phyloP scores from a whole-genome alignment of 768 basidiomycete species.

The Terana coerulea region DNA sequence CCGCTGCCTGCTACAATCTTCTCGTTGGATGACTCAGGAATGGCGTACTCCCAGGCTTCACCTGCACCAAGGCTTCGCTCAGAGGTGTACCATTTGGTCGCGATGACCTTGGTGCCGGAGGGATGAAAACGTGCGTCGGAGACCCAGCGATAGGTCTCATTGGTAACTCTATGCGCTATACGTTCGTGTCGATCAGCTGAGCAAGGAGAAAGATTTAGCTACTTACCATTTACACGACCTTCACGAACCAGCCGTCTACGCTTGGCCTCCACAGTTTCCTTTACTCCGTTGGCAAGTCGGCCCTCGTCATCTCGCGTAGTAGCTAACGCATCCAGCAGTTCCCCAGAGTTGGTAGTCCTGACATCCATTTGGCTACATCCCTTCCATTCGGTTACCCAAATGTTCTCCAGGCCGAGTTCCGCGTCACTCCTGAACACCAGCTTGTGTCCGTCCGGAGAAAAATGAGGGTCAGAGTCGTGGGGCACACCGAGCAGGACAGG shows the following conservation, averaged over 20 bases:
- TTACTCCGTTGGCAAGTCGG: constrained; percentile 44
- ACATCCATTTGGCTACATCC: constrained; percentile 64
- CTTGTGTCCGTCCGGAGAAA: constrained; percentile 61
- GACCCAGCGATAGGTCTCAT: constrained; percentile 72
- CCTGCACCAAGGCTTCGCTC: constrained; percentile 62
- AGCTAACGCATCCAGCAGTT: constrained; percentile 33
- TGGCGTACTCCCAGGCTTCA: constrained; percentile 66
- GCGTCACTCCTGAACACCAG: constrained; percentile 74
- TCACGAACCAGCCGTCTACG: constrained; percentile 49
- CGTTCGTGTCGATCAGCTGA: background rate
- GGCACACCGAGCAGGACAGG: constrained; percentile 64
- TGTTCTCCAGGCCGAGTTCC: constrained; percentile 68
- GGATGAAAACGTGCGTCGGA: constrained; percentile 71
- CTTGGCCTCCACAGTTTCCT: constrained; percentile 47
- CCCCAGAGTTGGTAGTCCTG: constrained; percentile 28
- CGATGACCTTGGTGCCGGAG: constrained; percentile 54
- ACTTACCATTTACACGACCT: constrained; percentile 48
- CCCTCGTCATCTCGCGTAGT: constrained; percentile 40
- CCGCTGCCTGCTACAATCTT: constrained; percentile 43
- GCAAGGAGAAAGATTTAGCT: background rate
- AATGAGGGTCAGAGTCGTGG: constrained; percentile 68
- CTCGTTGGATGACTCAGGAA: constrained; percentile 35
- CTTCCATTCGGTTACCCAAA: constrained; percentile 65
- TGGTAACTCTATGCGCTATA: constrained; percentile 52
- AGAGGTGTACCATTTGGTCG: constrained; percentile 79